These are phyloP conservation scores for Cladophialophora bantiana DNA, from an alignment of 2,329 filamentous ascomycete species.

Conservation along the genomic window DNA sequence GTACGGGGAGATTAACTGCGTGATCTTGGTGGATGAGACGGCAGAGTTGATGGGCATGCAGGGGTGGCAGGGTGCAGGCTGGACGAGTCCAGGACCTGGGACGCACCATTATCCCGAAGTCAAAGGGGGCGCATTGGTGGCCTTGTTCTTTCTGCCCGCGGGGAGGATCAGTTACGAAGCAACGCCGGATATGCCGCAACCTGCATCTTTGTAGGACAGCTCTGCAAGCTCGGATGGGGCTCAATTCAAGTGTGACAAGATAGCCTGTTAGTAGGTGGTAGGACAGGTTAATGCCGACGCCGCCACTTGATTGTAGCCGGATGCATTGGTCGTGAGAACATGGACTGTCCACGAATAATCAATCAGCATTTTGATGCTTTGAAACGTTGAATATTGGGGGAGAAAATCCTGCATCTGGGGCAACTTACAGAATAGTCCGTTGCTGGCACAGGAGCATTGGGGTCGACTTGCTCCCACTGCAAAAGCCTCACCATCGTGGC, in stretches of 20 bases:
- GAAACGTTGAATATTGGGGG: neutral
- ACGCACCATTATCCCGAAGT: conserved; percentile 66
- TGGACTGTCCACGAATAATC: conserved; percentile 12
- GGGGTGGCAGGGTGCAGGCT: conserved; percentile 64
- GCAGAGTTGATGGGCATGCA: conserved; percentile 64
- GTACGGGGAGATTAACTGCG: conserved; percentile 64
- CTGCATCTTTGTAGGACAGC: conserved; percentile 8
- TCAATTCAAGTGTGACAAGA: neutral
- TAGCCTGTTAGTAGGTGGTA: neutral
- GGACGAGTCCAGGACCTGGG: conserved; percentile 62
- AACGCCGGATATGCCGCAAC: conserved; percentile 35
- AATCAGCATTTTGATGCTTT: neutral
- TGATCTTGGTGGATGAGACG: conserved; percentile 57
- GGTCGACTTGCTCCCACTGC: conserved; percentile 65
- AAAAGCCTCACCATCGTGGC: conserved; percentile 68
- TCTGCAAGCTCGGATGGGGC: neutral
- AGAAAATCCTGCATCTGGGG: neutral
- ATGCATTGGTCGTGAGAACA: conserved; percentile 32
- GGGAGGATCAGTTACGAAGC: conserved; percentile 54
- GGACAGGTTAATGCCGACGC: neutral
- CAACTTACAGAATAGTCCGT: conserved; percentile 68
- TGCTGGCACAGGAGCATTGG: conserved; percentile 62
- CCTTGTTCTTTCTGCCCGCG: conserved; percentile 63
- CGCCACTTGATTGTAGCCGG: conserved; percentile 27
- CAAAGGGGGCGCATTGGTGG: conserved; percentile 58